These are phyloP conservation scores for Leccinum aurantiacum DNA, from an alignment of 768 basidiomycete species.

Conservation along the genomic window DNA sequence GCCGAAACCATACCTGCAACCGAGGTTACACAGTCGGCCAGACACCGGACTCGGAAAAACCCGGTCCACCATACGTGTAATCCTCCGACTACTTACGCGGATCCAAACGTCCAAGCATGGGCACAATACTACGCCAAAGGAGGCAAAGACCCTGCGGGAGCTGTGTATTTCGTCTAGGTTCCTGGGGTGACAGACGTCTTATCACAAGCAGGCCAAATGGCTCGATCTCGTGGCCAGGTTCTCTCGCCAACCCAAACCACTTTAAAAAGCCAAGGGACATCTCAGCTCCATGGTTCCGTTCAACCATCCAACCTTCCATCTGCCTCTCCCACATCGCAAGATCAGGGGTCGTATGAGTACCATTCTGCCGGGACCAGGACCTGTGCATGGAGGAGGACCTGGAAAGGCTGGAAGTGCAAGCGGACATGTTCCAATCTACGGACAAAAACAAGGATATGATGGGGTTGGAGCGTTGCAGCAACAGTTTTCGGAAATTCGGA, in stretches of 20 bases:
- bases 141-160: constrained; percentile 68
- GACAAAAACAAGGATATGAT: constrained; percentile 23
- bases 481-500: constrained; percentile 25
- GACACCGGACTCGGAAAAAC: constrained; percentile 16
- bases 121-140: constrained; percentile 83
- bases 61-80: constrained; percentile 57
- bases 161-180: constrained; percentile 78
- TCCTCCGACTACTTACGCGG: constrained; percentile 65
- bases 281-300: constrained; percentile 12
- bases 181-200: constrained; percentile 62
- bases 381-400: constrained; percentile 20
- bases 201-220: constrained; percentile 7
- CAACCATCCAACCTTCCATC: constrained; percentile 17
- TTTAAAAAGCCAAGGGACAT: constrained; percentile 14
- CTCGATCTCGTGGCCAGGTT: constrained; percentile 16
- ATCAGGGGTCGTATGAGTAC: constrained; percentile 25
- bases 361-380: constrained; percentile 14
- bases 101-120: constrained; percentile 87
- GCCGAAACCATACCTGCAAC: constrained; percentile 16
- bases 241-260: constrained; percentile 15
- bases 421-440: constrained; percentile 18
- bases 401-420: constrained; percentile 10
- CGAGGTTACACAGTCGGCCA: constrained; percentile 13
- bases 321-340: constrained; percentile 7
- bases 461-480: constrained; percentile 26